Base-by-base conservation (phyloP, 192 early-diverging fungal genomes). In the Chytriomyces sp. region DNA sequence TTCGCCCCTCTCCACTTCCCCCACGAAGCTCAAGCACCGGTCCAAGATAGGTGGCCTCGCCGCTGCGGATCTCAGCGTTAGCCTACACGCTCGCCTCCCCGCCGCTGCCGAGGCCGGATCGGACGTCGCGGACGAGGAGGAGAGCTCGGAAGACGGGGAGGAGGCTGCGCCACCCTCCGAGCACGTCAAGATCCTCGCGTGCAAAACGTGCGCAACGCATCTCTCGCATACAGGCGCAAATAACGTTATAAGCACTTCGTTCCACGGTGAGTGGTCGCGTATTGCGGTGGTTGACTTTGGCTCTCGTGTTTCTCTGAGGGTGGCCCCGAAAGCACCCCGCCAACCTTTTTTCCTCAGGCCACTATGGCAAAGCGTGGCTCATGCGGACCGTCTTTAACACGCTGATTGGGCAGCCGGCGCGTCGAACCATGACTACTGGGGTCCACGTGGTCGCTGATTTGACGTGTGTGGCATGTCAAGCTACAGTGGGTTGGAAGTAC, bases 401-500 rank as follows among this genome's bases (percentile, higher is more conserved):
- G 14, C 66, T 75, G 12, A 80, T 79, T 36, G 89, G 90, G 25
- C 58, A 75, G n/a, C 77, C 81, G 5, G 80, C 85, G 52, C 80
- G 85, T 36, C 68, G 89, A 17, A 62, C 39, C 19, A 93, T 92
- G 91, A 88, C 85, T 56, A 92, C 92, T n/a, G 92, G 92, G 1
- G 44, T 84, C 30, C 92, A 93, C 62, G 86, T 84, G 2, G 90
- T 93, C 34, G 70, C 81, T 25, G 89, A 91, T 63, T 89, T 93
- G 57, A 77, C 70, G 59, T 93, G 92, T 68, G 77, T 70, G 39
- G 52, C 40, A 22, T 82, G 81, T 49, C 66, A 68, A n/a, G 40
- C 73, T 22, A 38, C 78, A 28, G 62, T 82, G 26, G 81, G 81
- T 37, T 80, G 74, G 72, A 71, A 70, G 70, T 73, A 80, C 37